Base-by-base conservation (phyloP, 441 rosid species). In the Euphorbia schlechtendalii region DNA sequence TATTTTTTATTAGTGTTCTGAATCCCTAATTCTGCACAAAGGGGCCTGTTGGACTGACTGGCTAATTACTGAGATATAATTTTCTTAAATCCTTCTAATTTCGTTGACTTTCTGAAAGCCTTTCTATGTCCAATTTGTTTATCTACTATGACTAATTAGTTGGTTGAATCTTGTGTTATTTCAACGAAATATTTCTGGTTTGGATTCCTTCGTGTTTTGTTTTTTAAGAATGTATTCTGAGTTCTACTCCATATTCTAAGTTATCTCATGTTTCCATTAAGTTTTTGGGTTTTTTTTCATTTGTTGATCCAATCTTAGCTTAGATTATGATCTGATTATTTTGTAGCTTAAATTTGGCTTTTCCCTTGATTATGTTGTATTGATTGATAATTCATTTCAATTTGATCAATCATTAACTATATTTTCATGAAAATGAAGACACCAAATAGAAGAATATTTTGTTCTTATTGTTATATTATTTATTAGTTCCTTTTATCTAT, bases 251-350 rank as follows among this genome's bases (percentile, higher is more conserved):
- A 32, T 32, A 32, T 32, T 32, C 34, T 68, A 2, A 28, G 22
- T 46, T 56, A 12, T n/a, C 14, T 43, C 13, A 59, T 46, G n/a
- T 49, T 60, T 62, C 34, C 20, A 7, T 68, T 65, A 24, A 61
- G 52, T 45, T 58, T 58, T 52, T 36, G 68, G 56, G 30, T n/a
- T n/a, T n/a, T 73, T 24, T 18, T 52, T 22, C 66, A 17, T 30
- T 46, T 25, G 1, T 51, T 61, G 56, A 61, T 61, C 41, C 21
- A 32, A 32, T 30, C 34, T 69, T 24, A 18, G 59, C 21, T 18
- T 53, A 24, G 69, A 68, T 73, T 66, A 58, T 63, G 69, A 40
- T 56, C 20, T 32, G 30, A 1, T 59, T 10, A 59, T 38, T 48
- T 43, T 15, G 22, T 45, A 25, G 61, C 24, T 12, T 22, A 20